A percentile compares a stretch with the other conserved stretches of the same genome.
These are phyloP conservation scores for Carex sylvatica DNA, from an alignment of 202 grass and related monocot species.

Conservation along the genomic window DNA sequence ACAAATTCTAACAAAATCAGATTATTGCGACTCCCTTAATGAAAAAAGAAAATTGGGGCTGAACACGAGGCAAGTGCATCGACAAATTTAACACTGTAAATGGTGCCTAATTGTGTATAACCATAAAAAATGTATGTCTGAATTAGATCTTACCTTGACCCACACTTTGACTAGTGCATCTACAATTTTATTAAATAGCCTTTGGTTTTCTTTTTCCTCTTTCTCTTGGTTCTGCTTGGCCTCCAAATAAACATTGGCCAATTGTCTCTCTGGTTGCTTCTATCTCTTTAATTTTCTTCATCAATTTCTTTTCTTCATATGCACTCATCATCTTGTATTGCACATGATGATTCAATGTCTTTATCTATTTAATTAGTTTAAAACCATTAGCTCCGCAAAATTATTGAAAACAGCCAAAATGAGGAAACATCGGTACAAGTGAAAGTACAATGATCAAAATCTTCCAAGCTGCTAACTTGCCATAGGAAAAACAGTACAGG, in stretches of 20 bases:
- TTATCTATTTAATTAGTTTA: not conserved
- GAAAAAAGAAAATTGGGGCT: no score
- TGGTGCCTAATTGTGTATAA: no score
- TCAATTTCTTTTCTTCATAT: conserved; percentile 4
- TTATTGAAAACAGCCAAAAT: no score
- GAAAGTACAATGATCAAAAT: no score
- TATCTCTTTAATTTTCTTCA: not conserved
- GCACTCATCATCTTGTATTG: not conserved
- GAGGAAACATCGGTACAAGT: no score
- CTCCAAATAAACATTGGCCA: not conserved
- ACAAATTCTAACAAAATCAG: no score
- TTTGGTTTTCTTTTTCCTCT: not conserved
- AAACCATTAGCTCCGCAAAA: no score
- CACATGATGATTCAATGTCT: not conserved
- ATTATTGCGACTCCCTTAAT: no score
- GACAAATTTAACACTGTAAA: no score
- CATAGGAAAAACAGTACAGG: no score
- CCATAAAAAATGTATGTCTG: not conserved
- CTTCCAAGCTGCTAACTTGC: no score
- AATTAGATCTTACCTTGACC: not conserved
- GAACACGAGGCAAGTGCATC: no score
- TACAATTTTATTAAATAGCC: not conserved
- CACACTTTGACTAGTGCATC: not conserved
- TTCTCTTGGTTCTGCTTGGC: not conserved
- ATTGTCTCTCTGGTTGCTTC: not conserved